A percentile compares a stretch with the other conserved stretches of the same genome.
Conservation (phyloP, 2,329 filamentous ascomycete species). For the Claviceps cyperi region DNA sequence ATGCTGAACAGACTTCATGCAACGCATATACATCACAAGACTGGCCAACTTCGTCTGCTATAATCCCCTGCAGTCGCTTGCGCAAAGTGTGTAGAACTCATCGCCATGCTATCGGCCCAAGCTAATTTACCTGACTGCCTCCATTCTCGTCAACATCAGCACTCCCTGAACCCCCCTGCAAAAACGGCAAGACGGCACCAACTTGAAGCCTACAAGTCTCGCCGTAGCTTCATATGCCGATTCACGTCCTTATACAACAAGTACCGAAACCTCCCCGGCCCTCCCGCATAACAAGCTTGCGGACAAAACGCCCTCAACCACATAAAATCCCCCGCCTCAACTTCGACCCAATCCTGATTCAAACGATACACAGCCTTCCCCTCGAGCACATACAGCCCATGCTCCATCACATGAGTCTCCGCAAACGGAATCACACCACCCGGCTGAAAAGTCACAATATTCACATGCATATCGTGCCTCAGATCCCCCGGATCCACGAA, state of each 20-base stretch:
- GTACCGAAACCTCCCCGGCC: conserved; percentile 4
- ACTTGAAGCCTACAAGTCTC: no score
- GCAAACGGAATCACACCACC: conserved; percentile 5
- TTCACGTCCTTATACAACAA: conserved; percentile 6
- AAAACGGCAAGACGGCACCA: no score
- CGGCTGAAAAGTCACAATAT: conserved; percentile 3
- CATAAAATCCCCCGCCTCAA: conserved; percentile 6
- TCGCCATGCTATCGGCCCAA: no score
- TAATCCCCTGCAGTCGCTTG: no score
- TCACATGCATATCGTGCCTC: conserved; percentile 6
- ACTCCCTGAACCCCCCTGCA: no score
- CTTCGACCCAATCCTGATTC: conserved; percentile 6
- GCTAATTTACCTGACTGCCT: no score
- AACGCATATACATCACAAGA: no score
- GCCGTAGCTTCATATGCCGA: conserved; percentile 3
- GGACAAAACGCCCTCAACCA: conserved; percentile 6
- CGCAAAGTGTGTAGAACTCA: no score
- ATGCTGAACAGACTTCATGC: no score
- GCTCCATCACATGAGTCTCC: conserved; percentile 6
- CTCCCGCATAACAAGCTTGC: conserved; percentile 5
- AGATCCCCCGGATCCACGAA: conserved; percentile 5
- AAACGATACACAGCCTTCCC: conserved; percentile 6
- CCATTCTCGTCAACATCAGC: no score
- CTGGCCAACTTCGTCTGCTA: no score
- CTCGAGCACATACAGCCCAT: conserved; percentile 5